Evolutionary conservation across 1,284 basidiomycete genomes (phyloP).

Genomic region (Fomitiporia mediterranea): DNA sequence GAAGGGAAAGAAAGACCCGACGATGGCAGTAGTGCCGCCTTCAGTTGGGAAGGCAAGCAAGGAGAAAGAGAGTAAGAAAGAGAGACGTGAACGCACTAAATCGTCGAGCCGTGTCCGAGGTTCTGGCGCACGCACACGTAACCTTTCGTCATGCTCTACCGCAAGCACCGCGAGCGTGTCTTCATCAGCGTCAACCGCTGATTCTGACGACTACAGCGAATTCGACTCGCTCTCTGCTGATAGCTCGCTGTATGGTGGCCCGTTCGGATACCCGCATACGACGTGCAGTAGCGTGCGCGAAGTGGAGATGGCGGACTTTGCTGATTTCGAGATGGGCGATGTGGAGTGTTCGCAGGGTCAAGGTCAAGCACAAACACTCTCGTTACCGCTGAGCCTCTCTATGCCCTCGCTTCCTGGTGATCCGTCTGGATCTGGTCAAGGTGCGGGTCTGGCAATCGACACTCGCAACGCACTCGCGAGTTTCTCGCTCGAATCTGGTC

Average conservation of each 20-base stretch:
- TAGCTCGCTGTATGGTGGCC: not conserved
- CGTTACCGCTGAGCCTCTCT: slow-evolving; percentile 2
- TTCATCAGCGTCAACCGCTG: slow-evolving; percentile 5
- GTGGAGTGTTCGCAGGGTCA: not conserved
- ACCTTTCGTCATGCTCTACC: slow-evolving; percentile 11
- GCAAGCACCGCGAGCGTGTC: slow-evolving; percentile 7
- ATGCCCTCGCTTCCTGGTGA: slow-evolving; percentile 8
- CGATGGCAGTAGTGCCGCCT: too few relatives aligned
- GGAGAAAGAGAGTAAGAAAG: slow-evolving; percentile 13
- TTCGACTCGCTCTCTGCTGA: slow-evolving; percentile 11
- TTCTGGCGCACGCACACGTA: slow-evolving; percentile 1
- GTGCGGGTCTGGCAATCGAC: slow-evolving; percentile 9
- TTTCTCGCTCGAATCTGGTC: slow-evolving; percentile 12
- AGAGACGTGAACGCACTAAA: slow-evolving; percentile 8
- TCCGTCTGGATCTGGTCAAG: not conserved
- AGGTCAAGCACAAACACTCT: not conserved
- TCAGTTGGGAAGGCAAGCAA: slow-evolving; percentile 9
- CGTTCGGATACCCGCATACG: not conserved
- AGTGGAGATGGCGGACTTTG: slow-evolving; percentile 3
- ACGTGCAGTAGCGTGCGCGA: not conserved
- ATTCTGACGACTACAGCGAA: slow-evolving; percentile 13
- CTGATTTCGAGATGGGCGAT: slow-evolving; percentile 14
- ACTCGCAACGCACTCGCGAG: slow-evolving; percentile 10
- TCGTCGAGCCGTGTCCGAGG: slow-evolving; percentile 9
- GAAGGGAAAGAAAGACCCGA: not conserved